Conservation (phyloP, 2,329 filamentous ascomycete species). For the Trichoderma lentiforme region DNA sequence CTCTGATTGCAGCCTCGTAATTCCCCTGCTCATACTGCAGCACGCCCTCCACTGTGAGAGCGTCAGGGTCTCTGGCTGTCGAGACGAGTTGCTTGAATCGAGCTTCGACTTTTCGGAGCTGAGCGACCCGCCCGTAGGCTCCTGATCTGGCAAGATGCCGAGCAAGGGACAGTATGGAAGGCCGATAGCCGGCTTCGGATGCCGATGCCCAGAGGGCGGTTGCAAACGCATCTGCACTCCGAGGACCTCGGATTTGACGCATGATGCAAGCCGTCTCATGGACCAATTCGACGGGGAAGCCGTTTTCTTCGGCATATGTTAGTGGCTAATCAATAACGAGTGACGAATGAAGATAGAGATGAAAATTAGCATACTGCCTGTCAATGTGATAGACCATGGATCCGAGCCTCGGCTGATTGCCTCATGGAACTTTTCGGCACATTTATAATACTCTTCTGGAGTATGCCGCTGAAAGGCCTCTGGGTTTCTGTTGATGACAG, state of each 20-base stretch:
- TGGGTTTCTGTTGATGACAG: constrained; percentile 19
- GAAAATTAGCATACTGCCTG: constrained; percentile 24
- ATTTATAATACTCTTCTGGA: constrained; percentile 26
- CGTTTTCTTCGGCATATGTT: constrained; percentile 19
- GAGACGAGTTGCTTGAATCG: constrained; percentile 33
- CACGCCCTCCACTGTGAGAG: constrained; percentile 34
- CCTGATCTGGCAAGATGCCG: constrained; percentile 24
- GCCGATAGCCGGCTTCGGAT: constrained; percentile 29
- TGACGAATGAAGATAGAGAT: not conserved
- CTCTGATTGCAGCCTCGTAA: constrained; percentile 24
- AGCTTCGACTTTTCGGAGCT: constrained; percentile 24
- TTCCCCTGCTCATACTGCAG: constrained; percentile 26
- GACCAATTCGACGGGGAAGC: constrained; percentile 22
- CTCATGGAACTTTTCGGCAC: constrained; percentile 23
- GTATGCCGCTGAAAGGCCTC: constrained; percentile 22
- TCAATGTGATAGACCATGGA: constrained; percentile 23
- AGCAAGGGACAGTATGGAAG: constrained; percentile 31
- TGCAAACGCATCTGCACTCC: constrained; percentile 21
- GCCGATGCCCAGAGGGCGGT: constrained; percentile 32
- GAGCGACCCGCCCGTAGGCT: constrained; percentile 22
- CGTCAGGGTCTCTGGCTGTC: constrained; percentile 33
- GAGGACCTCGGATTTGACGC: constrained; percentile 18
- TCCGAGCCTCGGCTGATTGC: constrained; percentile 24
- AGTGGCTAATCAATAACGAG: not conserved
- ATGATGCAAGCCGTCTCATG: constrained; percentile 32